Conservation (phyloP, 371 early-diverging fungal genomes). For the Apophysomyces variabilis region DNA sequence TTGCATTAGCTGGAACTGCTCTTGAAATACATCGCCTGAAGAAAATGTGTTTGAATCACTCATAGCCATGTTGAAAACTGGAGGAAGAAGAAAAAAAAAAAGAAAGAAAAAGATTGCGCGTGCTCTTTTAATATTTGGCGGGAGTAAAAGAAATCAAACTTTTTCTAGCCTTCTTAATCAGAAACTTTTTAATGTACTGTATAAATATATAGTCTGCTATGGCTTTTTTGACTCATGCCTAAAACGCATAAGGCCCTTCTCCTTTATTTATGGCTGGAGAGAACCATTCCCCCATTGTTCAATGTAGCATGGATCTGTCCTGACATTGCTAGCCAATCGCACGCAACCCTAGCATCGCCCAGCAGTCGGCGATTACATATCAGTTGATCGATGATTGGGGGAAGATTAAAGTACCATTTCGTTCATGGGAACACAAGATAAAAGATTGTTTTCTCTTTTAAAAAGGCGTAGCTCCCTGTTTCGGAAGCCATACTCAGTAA, state of each 20-base stretch:
- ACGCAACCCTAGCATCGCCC: not conserved
- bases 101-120: conserved; percentile 15
- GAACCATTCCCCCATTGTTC: not conserved
- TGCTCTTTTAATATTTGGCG: conserved; percentile 15
- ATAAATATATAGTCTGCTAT: not conserved
- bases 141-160: not conserved
- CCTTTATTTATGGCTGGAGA: not conserved
- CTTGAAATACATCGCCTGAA: not conserved
- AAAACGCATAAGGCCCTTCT: not conserved
- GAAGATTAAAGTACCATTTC: not conserved
- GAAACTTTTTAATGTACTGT: not conserved
- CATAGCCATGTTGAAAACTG: not conserved
- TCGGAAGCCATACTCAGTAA: not conserved
- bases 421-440: conserved; percentile 3
- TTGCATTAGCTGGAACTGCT: not conserved
- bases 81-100: conserved; percentile 11
- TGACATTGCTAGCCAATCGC: not conserved
- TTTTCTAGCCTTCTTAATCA: not conserved
- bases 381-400: conserved; percentile 3
- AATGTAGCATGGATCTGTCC: not conserved
- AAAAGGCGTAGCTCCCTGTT: conserved; percentile 6
- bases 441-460: conserved; percentile 1
- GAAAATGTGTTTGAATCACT: not conserved
- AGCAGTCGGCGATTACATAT: not conserved
- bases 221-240: not conserved